Conservation (phyloP, 306 rosid species). For the Pachyrhizus erosus region DNA sequence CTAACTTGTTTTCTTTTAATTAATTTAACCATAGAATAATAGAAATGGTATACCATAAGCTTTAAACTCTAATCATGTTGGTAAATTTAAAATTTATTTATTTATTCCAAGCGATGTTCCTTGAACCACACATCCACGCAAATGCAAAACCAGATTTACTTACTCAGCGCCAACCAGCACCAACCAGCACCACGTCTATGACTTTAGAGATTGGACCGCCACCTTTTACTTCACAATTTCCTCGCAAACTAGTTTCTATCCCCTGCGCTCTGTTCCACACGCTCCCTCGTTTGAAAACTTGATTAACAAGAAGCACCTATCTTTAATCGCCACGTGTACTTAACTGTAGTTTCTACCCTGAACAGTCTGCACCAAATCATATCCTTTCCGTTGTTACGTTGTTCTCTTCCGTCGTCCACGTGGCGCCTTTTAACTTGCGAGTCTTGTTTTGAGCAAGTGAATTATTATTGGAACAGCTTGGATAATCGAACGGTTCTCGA, state of each 20-base stretch:
- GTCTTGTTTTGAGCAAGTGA: conserved; percentile 22
- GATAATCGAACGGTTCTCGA: conserved; percentile 29
- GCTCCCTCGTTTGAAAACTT: conserved; percentile 6
- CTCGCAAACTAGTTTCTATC: neutral
- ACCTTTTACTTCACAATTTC: neutral
- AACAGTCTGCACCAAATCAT: neutral
- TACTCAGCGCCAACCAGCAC: conserved; percentile 38
- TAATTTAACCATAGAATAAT: neutral
- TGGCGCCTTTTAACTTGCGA: conserved; percentile 23
- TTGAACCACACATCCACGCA: conserved; percentile 43
- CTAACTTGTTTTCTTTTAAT: neutral
- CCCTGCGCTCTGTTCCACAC: neutral
- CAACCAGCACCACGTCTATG: conserved; percentile 46
- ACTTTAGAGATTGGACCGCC: conserved; percentile 14
- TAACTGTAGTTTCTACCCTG: neutral
- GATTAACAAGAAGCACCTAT: neutral
- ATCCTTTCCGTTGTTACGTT: neutral
- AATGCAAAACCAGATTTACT: conserved; percentile 30
- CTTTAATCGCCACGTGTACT: neutral
- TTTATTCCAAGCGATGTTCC: conserved; percentile 17
- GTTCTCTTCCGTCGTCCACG: conserved; percentile 16
- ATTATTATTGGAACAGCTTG: conserved; percentile 44
- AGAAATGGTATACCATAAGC: conserved; percentile 28
- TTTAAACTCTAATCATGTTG: conserved; percentile 37
- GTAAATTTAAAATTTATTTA: neutral